A percentile compares a stretch with the other conserved stretches of the same genome.
These are phyloP conservation scores for Backusella liffmaniae DNA, from an alignment of 192 early-diverging fungal species.

Conservation along the genomic window DNA sequence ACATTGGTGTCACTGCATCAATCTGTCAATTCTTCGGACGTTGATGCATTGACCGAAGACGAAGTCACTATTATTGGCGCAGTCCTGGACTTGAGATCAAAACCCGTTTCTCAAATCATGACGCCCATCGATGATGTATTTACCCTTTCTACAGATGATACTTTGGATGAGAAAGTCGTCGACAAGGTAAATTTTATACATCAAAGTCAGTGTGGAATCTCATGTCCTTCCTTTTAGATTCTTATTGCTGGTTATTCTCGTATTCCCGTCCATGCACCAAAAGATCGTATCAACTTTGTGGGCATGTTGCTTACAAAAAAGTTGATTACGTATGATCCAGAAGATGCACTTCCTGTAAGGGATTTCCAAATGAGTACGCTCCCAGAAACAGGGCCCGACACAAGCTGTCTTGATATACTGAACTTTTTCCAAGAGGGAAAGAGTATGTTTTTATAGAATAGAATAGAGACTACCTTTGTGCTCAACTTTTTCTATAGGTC, in stretches of 20 bases:
- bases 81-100: constrained; percentile 72
- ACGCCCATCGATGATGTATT: constrained; percentile 68
- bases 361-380: constrained; percentile 53
- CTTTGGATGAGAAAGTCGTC: constrained; percentile 52
- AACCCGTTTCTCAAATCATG: constrained; percentile 64
- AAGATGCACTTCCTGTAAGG: constrained; percentile 58
- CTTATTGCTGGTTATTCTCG: constrained; percentile 67
- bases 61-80: constrained; percentile 78
- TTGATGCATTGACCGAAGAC: constrained; percentile 68
- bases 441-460: constrained; percentile 34
- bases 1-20: constrained; percentile 76
- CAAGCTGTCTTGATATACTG: constrained; percentile 67
- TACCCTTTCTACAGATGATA: constrained; percentile 57
- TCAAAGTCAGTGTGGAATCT: too few species aligned
- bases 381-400: constrained; percentile 47
- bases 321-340: constrained; percentile 68
- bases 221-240: constrained; percentile 36
- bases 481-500: constrained; percentile 30
- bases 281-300: constrained; percentile 58
- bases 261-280: constrained; percentile 67
- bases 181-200: constrained; percentile 27
- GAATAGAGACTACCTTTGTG: too few species aligned
- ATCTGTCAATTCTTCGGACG: constrained; percentile 43
- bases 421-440: constrained; percentile 83
- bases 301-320: constrained; percentile 76